A percentile compares a stretch with the other conserved stretches of the same genome.
Evolutionary conservation across 2,329 filamentous ascomycete genomes (phyloP).

Genomic region (Bipolaris bicolor): DNA sequence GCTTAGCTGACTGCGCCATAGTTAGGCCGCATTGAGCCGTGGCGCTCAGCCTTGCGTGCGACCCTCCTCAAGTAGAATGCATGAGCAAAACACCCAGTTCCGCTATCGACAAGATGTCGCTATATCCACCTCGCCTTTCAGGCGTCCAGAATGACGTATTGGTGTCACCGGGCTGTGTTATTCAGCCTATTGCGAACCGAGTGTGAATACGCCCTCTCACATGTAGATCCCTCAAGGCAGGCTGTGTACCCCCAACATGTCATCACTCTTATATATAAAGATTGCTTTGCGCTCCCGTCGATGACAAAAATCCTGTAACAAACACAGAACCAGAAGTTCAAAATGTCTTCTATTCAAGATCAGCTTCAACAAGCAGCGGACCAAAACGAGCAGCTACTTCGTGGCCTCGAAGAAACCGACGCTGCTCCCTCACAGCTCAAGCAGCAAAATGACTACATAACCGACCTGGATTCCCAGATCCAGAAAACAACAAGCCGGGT

Average conservation of each 20-base stretch:
- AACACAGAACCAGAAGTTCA: background rate
- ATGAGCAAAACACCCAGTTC: background rate
- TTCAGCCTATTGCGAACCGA: slow-evolving; percentile 20
- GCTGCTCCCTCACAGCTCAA: slow-evolving; percentile 38
- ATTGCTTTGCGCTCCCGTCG: background rate
- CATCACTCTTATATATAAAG: background rate
- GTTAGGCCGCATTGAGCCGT: background rate
- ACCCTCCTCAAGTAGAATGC: slow-evolving; percentile 8
- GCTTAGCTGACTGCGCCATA: slow-evolving; percentile 13
- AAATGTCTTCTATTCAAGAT: slow-evolving; percentile 31
- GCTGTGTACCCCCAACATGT: background rate
- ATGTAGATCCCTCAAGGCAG: background rate
- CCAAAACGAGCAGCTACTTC: slow-evolving; percentile 34
- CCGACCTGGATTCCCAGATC: slow-evolving; percentile 35
- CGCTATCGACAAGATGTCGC: slow-evolving; percentile 7
- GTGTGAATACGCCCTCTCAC: background rate
- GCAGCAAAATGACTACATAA: slow-evolving; percentile 39
- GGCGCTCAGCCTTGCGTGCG: slow-evolving; percentile 7
- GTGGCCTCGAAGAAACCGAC: slow-evolving; percentile 38
- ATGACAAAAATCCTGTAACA: background rate
- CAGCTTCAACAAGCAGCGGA: slow-evolving; percentile 37
- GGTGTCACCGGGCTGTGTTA: slow-evolving; percentile 7
- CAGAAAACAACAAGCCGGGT: slow-evolving; percentile 24
- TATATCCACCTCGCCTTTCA: slow-evolving; percentile 7
- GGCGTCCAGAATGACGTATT: slow-evolving; percentile 21